phyloP scores from a whole-genome alignment of 1,139 yeast genomes.

The Geotrichum carabidarum region DNA sequence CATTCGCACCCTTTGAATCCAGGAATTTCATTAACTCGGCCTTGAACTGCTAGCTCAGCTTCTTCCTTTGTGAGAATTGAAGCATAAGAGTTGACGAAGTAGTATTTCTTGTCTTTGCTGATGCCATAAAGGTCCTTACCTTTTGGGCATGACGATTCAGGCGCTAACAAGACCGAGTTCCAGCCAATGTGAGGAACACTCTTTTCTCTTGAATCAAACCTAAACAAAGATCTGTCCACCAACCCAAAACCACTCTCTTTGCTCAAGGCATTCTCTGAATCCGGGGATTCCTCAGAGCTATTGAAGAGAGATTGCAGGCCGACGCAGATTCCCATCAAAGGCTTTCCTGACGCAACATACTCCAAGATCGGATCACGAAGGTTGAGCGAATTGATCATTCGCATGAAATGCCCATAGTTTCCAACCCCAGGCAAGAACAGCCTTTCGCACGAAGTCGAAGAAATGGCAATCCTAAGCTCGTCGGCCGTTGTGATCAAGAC shows the following conservation, averaged over 20 bases:
- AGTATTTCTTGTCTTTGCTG: conserved; percentile 64
- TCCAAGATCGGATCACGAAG: conserved; percentile 59
- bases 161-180: conserved; percentile 48
- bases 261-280: conserved; percentile 17
- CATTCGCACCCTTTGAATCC: conserved; percentile 67
- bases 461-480: conserved; percentile 34
- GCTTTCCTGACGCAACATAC: conserved; percentile 68
- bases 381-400: conserved; percentile 55
- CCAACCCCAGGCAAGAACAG: conserved; percentile 86
- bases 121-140: conserved; percentile 53
- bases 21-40: conserved; percentile 27
- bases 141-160: conserved; percentile 15
- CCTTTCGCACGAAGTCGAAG: conserved; percentile 29
- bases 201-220: conserved; percentile 60
- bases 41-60: conserved; percentile 11
- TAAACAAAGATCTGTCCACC: conserved; percentile 51
- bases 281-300: conserved; percentile 70
- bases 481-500: conserved; percentile 33
- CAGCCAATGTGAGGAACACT: conserved; percentile 97
- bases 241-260: conserved; percentile 52
- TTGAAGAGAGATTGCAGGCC: conserved; percentile 81
- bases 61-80: conserved; percentile 48
- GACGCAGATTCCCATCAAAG: conserved; percentile 94
- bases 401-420: conserved; percentile 88
- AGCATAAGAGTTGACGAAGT: conserved; percentile 93